A percentile compares a stretch with the other conserved stretches of the same genome.
Evolutionary conservation across 2,329 filamentous ascomycete species (phyloP).

Genomic region (Cordyceps cateniannulata): DNA sequence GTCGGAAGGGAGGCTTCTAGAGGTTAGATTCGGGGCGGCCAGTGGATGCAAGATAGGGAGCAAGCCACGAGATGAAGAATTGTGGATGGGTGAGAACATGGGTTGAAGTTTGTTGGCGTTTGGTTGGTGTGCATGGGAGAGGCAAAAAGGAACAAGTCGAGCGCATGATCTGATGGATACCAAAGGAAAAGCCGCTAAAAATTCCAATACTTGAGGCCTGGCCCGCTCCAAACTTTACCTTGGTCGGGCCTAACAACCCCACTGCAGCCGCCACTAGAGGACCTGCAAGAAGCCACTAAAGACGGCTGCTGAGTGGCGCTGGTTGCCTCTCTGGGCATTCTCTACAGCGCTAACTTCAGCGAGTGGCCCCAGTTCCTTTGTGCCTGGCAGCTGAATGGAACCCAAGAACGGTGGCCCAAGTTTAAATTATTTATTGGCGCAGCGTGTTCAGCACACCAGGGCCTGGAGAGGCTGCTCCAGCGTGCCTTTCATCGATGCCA

Average conservation of each 20-base stretch:
- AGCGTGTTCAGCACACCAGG: not conserved
- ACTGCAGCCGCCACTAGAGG: not conserved
- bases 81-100: not conserved
- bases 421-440: not conserved
- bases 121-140: not conserved
- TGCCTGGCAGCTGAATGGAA: not conserved
- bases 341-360: not conserved
- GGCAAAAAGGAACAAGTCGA: not conserved
- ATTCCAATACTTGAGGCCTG: not conserved
- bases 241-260: not conserved
- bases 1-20: not conserved
- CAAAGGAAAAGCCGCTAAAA: not conserved
- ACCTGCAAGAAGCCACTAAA: not conserved
- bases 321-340: constrained; percentile 1
- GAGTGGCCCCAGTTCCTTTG: not conserved
- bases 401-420: not conserved
- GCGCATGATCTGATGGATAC: too few species aligned
- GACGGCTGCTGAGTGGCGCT: not conserved
- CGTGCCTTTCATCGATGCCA: too few species aligned
- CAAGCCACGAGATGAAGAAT: not conserved
- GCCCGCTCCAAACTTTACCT: not conserved
- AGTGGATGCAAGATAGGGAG: not conserved
- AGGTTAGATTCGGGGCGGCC: not conserved
- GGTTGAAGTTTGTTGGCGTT: not conserved
- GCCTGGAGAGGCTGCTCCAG: not conserved